These are phyloP conservation scores for Ceratocystis cacaofunesta DNA, from an alignment of 2,329 filamentous ascomycete species.

Conservation along the genomic window DNA sequence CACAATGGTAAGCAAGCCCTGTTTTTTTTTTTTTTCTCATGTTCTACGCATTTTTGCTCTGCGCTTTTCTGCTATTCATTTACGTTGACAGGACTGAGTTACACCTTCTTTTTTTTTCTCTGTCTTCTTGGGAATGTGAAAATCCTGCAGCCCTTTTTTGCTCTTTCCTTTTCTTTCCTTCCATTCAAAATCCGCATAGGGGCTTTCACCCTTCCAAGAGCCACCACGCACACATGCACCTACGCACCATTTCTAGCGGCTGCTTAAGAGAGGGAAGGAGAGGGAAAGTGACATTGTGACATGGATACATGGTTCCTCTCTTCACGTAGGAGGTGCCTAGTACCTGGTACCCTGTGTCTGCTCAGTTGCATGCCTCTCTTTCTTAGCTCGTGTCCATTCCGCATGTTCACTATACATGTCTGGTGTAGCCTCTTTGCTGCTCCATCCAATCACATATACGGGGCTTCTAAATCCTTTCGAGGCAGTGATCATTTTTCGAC, in stretches of 20 bases:
- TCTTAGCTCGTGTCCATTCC: not conserved
- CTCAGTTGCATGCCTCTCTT: not conserved
- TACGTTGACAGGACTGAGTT: not conserved
- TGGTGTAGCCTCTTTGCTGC: not conserved
- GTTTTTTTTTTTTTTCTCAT: not conserved
- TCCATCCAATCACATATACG: not conserved
- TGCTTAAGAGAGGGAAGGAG: too few species aligned
- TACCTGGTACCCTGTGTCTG: not conserved
- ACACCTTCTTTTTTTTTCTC: not conserved
- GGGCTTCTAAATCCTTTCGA: not conserved
- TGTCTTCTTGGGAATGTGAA: not conserved
- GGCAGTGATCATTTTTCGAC: not conserved
- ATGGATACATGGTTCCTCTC: not conserved
- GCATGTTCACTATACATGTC: not conserved
- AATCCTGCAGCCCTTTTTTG: not conserved
- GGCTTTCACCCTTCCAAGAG: not conserved
- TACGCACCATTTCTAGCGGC: not conserved
- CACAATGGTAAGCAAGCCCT: not conserved
- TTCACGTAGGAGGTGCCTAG: not conserved
- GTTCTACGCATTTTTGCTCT: not conserved
- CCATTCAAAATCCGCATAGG: not conserved
- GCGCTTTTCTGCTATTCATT: not conserved
- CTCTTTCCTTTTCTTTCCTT: not conserved
- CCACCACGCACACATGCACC: not conserved
- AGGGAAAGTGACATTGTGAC: not conserved